Conservation (phyloP, 2,329 filamentous ascomycete genomes). For the Cytospora paraplurivora region DNA sequence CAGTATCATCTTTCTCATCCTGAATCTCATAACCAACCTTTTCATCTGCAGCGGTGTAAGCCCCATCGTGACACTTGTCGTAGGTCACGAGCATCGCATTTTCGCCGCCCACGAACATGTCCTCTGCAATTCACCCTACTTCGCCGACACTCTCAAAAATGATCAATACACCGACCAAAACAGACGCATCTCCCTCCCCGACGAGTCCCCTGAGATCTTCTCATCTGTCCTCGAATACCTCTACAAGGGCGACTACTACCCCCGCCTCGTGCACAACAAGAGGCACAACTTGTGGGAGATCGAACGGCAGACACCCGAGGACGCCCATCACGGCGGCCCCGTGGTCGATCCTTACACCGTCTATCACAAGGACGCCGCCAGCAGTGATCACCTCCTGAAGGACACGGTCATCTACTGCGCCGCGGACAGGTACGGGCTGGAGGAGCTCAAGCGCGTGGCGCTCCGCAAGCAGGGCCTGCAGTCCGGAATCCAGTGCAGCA, state of each 20-base stretch:
- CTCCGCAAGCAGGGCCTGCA: conserved; percentile 89
- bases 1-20: background rate
- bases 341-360: conserved; percentile 63
- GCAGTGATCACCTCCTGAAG: conserved; percentile 72
- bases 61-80: conserved; percentile 76
- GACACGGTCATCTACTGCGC: conserved; percentile 92
- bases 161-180: conserved; percentile 63
- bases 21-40: conserved; percentile 8
- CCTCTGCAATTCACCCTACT: conserved; percentile 77
- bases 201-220: conserved; percentile 89
- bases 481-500: conserved; percentile 79
- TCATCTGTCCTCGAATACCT: conserved; percentile 88
- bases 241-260: conserved; percentile 93
- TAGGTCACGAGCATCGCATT: conserved; percentile 80
- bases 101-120: conserved; percentile 92
- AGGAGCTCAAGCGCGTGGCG: conserved; percentile 81
- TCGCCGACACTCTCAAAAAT: conserved; percentile 64
- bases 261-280: conserved; percentile 80
- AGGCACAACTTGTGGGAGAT: conserved; percentile 78
- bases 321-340: conserved; percentile 43
- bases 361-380: conserved; percentile 57
- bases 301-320: conserved; percentile 55
- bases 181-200: conserved; percentile 77
- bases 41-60: conserved; percentile 51
- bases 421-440: conserved; percentile 79